These are phyloP conservation scores for Monosporascus sp. DNA, from an alignment of 2,329 filamentous ascomycete genomes.

Conservation along the genomic window DNA sequence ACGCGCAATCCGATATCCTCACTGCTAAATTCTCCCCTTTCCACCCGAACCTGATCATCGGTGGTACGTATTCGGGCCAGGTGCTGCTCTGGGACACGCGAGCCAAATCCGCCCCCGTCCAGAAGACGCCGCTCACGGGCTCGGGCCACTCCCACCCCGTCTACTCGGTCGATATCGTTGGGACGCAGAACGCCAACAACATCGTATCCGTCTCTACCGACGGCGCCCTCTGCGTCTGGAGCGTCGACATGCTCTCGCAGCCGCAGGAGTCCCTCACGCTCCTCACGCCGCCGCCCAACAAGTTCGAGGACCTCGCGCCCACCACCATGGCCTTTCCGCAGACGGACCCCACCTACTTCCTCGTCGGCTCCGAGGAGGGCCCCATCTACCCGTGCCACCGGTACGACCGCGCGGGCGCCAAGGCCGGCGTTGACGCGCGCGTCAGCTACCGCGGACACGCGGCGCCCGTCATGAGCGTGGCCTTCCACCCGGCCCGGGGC, in stretches of 20 bases:
- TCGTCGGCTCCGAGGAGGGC: slow-evolving; percentile 94
- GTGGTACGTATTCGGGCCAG: slow-evolving; percentile 94
- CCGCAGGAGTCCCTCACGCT: slow-evolving; percentile 92
- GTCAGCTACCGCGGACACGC: slow-evolving; percentile 87
- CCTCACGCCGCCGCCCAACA: slow-evolving; percentile 76
- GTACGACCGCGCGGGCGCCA: slow-evolving; percentile 94
- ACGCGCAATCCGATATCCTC: slow-evolving; percentile 91
- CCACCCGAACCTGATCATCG: slow-evolving; percentile 92
- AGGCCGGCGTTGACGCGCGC: slow-evolving; percentile 87
- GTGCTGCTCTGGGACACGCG: slow-evolving; percentile 96
- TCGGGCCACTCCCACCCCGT: slow-evolving; percentile 95
- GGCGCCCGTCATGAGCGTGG: slow-evolving; percentile 90
- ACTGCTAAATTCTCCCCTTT: slow-evolving; percentile 98
- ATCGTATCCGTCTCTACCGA: slow-evolving; percentile 97
- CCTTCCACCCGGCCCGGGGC: slow-evolving; percentile 89
- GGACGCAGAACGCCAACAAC: slow-evolving; percentile 97
- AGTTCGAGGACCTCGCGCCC: slow-evolving; percentile 90
- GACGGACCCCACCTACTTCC: slow-evolving; percentile 94
- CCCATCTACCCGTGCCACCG: slow-evolving; percentile 94
- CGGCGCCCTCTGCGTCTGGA: slow-evolving; percentile 95
- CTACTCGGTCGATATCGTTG: slow-evolving; percentile 91
- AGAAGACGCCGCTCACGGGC: slow-evolving; percentile 92
- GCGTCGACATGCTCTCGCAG: slow-evolving; percentile 94
- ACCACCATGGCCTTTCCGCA: slow-evolving; percentile 93
- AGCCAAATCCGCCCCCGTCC: slow-evolving; percentile 80